Base-by-base conservation (phyloP, 345 rosid genomes). In the Gossypium stocksii region DNA sequence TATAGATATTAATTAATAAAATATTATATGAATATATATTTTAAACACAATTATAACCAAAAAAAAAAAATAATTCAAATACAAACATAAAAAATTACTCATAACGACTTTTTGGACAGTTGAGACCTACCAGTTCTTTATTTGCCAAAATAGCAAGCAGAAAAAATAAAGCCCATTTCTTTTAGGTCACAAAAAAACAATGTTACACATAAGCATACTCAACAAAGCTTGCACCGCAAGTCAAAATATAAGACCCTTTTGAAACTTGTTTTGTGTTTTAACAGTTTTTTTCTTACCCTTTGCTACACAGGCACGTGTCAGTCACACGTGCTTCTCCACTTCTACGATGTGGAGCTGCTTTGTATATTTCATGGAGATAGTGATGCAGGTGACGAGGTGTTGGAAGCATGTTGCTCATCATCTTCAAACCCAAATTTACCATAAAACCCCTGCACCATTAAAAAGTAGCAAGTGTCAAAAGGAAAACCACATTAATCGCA, bases 381-480 rank as follows among this genome's bases (percentile, higher is more conserved):
- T n/a, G 74, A 74, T 43, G 80, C 46, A 49, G 76, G 59, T 10
- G 76, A 54, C 4, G 58, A 12, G 27, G 48, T 7, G 73, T 66
- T 68, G 59, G 48, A 57, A 17, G 41, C 43, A 69, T 66, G 72
- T 49, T 53, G 79, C 76, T 75, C 75, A 57, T 77, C 80, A 63
- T 78, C 77, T 16, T 81, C 84, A 76, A 92, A 90, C 43, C 97
- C 95, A 0, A 87, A 83, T 66, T 85, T 78, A 72, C 83, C 71
- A 70, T 87, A 85, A 80, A 90, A 78, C 25, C 93, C 97, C 98
- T 90, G 90, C 54, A 73, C 38, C 67, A 66, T 45, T 75, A 34
- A 77, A 58, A 72, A 14, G 8, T 51, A 14, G 62, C 17, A 38
- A 64, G 63, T 16, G 44, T 65, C 59, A 54, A 72, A 25, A 10